Conservation (phyloP, 805 yeast species). For the Yarrowia yakushimensis region DNA sequence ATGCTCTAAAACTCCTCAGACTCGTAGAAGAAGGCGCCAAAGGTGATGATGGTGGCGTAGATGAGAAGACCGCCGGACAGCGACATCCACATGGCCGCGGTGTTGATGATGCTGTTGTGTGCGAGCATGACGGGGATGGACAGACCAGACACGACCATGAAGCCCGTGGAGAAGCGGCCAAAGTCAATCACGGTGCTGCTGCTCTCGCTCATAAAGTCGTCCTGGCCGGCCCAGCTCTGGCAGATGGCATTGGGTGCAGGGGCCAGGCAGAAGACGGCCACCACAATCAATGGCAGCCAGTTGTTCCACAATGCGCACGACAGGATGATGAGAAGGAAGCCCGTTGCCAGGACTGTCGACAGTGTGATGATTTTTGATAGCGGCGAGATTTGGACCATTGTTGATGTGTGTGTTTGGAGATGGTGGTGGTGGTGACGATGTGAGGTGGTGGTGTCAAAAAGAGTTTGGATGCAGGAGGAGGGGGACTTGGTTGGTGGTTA, state of each 20-base stretch:
- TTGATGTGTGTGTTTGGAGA: neutral
- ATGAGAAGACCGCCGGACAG: constrained; percentile 80
- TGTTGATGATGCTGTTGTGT: constrained; percentile 69
- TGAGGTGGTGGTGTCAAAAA: neutral
- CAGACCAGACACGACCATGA: constrained; percentile 70
- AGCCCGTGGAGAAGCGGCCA: constrained; percentile 76
- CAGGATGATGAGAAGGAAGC: constrained; percentile 80
- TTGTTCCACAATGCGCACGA: constrained; percentile 86
- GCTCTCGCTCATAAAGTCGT: constrained; percentile 62
- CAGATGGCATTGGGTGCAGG: constrained; percentile 68
- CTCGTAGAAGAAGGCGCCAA: constrained; percentile 72
- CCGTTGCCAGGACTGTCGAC: constrained; percentile 76
- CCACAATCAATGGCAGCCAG: constrained; percentile 74
- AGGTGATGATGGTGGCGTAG: constrained; percentile 77
- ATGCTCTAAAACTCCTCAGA: constrained; percentile 41
- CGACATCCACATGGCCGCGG: constrained; percentile 71
- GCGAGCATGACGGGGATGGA: constrained; percentile 71
- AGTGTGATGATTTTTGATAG: constrained; percentile 73
- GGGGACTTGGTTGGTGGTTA: neutral
- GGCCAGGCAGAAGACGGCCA: constrained; percentile 62
- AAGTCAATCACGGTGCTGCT: constrained; percentile 58
- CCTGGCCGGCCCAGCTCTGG: constrained; percentile 44
- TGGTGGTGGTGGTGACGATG: neutral
- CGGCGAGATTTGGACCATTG: constrained; percentile 47
- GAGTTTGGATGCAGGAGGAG: constrained; percentile 3